Conservation (phyloP, 169 alveolate genomes). For the Eimeria maxima region DNA sequence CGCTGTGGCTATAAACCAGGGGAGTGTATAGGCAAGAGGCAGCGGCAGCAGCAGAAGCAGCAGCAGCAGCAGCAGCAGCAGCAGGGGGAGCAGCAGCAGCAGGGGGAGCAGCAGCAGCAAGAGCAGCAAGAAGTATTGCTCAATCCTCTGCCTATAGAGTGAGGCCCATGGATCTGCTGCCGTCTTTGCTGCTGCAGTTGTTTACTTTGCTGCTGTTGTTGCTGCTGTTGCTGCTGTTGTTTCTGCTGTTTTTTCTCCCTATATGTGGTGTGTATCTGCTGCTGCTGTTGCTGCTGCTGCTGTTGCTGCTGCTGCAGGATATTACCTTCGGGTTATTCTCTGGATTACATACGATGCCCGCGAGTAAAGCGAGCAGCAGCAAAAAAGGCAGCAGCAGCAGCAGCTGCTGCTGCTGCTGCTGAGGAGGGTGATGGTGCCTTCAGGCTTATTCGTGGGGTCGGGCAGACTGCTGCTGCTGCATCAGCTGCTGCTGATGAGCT, state of each 20-base stretch:
- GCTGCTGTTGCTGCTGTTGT: too few relatives aligned
- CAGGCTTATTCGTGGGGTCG: neutral
- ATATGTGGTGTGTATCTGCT: neutral
- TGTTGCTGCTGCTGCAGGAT: slow-evolving; percentile 8
- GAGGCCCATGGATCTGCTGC: neutral
- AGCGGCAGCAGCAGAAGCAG: slow-evolving; percentile 22
- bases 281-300: slow-evolving; percentile 30
- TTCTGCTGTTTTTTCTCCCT: too few relatives aligned
- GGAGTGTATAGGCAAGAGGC: slow-evolving; percentile 43
- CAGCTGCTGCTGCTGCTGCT: slow-evolving; percentile 33
- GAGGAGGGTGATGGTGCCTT: slow-evolving; percentile 21
- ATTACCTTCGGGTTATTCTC: neutral
- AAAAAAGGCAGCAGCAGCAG: slow-evolving; percentile 13
- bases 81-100: neutral
- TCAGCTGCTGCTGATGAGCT: neutral
- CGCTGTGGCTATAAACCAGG: slow-evolving; percentile 53
- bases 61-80: neutral
- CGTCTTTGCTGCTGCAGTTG: neutral
- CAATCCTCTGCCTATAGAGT: slow-evolving; percentile 6
- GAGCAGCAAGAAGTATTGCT: neutral
- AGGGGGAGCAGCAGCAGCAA: neutral
- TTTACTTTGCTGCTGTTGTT: neutral
- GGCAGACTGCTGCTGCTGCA: slow-evolving; percentile 23
- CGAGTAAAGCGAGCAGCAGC: slow-evolving; percentile 56
- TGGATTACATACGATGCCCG: slow-evolving; percentile 29